phyloP scores from a whole-genome alignment of 805 yeast species.

The Yarrowia bubula region DNA sequence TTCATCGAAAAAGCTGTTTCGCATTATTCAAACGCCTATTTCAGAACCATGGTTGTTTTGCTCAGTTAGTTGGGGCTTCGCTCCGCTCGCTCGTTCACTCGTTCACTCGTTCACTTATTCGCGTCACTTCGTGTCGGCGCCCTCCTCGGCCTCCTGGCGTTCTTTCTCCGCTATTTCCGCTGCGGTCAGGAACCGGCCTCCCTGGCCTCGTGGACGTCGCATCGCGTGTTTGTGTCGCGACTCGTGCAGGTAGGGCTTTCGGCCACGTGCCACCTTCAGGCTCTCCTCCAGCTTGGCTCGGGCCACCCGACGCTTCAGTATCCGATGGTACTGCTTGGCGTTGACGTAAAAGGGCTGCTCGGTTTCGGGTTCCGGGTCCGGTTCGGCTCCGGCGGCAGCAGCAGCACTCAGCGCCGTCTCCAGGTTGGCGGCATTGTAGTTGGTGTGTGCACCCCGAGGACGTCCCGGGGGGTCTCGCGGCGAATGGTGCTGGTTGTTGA shows the following conservation, averaged over 20 bases:
- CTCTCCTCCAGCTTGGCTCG: conserved; percentile 90
- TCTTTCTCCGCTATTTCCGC: conserved; percentile 70
- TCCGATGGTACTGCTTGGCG: conserved; percentile 96
- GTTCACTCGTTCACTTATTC: background rate
- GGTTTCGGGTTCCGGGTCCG: conserved; percentile 19
- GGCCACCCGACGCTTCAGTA: conserved; percentile 87
- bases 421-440: background rate
- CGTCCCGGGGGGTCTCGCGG: background rate
- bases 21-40: too few relatives aligned
- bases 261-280: conserved; percentile 79
- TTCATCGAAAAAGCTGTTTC: background rate
- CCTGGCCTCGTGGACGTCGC: conserved; percentile 99
- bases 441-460: background rate
- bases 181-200: conserved; percentile 94
- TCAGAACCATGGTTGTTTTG: too few relatives aligned
- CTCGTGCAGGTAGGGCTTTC: conserved; percentile 93
- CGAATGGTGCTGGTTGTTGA: conserved; percentile 3
- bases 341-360: conserved; percentile 97
- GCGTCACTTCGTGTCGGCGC: background rate
- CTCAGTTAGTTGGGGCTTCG: too few relatives aligned
- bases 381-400: background rate
- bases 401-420: background rate
- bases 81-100: too few relatives aligned
- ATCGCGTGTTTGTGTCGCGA: conserved; percentile 98
- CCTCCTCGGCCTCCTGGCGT: conserved; percentile 39